Percentiles rank a stretch among this genome's conserved stretches.
Conservation (phyloP, 2,329 filamentous ascomycete genomes). For the Hymenoscyphus fructigenus region DNA sequence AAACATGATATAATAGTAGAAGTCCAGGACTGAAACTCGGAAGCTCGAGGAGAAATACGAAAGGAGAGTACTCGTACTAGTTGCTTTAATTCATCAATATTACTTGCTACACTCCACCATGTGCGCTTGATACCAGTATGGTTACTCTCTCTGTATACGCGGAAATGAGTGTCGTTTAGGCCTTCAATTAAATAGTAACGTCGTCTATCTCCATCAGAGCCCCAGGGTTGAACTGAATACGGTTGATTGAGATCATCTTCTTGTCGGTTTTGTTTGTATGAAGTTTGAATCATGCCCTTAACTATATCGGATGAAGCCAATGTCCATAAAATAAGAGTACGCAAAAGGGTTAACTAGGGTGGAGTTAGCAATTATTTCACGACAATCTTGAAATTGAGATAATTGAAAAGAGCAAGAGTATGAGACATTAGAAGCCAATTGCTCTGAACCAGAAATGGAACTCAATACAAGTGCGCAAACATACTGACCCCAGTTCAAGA, state of each 20-base stretch:
- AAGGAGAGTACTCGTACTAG: constrained; percentile 5
- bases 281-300: constrained; percentile 77
- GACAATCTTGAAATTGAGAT: not conserved
- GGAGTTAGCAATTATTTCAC: not conserved
- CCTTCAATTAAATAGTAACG: constrained; percentile 94
- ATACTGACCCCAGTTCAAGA: not conserved
- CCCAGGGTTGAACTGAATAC: constrained; percentile 87
- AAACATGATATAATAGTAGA: not conserved
- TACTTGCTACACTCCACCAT: constrained; percentile 92
- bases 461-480: not conserved
- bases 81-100: constrained; percentile 76
- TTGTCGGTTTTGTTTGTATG: constrained; percentile 84
- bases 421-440: not conserved
- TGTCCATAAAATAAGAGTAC: constrained; percentile 83
- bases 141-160: constrained; percentile 92
- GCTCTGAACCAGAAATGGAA: not conserved
- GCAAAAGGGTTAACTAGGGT: constrained; percentile 73
- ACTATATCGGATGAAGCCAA: constrained; percentile 84
- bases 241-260: constrained; percentile 79
- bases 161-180: constrained; percentile 88
- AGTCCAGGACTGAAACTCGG: no score
- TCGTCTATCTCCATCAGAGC: constrained; percentile 83
- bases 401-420: not conserved
- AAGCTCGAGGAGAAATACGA: not conserved
- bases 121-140: constrained; percentile 71